phyloP scores from a whole-genome alignment of 2,329 filamentous ascomycete species.

The Xylaria sp. region DNA sequence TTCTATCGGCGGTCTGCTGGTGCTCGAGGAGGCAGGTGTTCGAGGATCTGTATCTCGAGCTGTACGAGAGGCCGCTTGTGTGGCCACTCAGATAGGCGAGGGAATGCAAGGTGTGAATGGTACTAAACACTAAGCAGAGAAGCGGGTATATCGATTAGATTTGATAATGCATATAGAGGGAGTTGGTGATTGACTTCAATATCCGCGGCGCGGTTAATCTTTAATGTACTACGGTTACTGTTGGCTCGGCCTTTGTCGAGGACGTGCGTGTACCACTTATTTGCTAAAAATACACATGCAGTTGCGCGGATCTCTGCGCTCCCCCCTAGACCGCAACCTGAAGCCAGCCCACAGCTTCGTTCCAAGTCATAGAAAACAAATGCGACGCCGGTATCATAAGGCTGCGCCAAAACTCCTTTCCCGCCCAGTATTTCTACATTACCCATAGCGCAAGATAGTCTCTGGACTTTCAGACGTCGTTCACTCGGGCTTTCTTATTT shows the following conservation, averaged over 20 bases:
- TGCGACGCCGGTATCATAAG: conserved; percentile 44
- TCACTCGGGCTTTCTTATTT: conserved; percentile 61
- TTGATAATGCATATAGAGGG: conserved; percentile 35
- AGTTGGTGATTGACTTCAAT: conserved; percentile 27
- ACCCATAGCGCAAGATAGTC: not conserved
- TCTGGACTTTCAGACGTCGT: conserved; percentile 41
- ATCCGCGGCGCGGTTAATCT: conserved; percentile 22
- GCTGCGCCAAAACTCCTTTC: conserved; percentile 26
- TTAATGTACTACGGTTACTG: conserved; percentile 24
- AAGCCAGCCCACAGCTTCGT: not conserved
- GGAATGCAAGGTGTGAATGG: conserved; percentile 63
- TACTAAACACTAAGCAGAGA: conserved; percentile 51
- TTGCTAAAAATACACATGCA: conserved; percentile 19
- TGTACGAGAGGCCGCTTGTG: conserved; percentile 75
- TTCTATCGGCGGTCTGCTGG: conserved; percentile 78
- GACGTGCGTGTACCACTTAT: conserved; percentile 12
- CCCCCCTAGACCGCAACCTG: not conserved
- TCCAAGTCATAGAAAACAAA: conserved; percentile 37
- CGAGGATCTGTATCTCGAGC: conserved; percentile 75
- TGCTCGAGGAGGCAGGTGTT: conserved; percentile 78
- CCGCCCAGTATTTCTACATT: conserved; percentile 9
- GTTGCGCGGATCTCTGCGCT: conserved; percentile 1
- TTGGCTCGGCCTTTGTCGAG: conserved; percentile 4
- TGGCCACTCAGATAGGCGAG: conserved; percentile 73
- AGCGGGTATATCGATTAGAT: conserved; percentile 14